These are phyloP conservation scores for Microbotryum violaceum DNA, from an alignment of 1,284 basidiomycete species.

Conservation along the genomic window DNA sequence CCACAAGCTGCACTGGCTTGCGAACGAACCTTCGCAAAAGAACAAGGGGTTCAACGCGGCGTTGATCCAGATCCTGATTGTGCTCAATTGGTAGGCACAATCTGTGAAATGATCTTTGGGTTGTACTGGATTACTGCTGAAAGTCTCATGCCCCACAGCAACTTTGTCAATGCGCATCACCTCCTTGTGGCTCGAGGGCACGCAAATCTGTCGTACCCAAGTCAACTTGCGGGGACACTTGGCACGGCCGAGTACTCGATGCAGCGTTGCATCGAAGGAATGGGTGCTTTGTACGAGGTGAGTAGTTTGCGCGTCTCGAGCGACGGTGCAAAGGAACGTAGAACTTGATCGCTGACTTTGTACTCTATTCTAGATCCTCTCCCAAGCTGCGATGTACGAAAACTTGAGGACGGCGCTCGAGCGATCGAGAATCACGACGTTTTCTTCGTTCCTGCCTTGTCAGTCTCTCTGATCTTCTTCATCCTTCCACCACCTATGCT, in stretches of 20 bases:
- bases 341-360: no score
- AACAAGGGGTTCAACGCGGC: conserved; percentile 5
- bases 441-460: conserved; percentile 27
- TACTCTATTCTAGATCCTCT: conserved; percentile 10
- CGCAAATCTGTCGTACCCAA: no score
- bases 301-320: not conserved
- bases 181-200: conserved; percentile 8
- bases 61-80: conserved; percentile 16
- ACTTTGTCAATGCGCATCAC: conserved; percentile 27
- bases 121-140: not conserved
- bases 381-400: conserved; percentile 26
- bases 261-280: conserved; percentile 25
- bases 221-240: not conserved
- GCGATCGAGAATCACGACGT: conserved; percentile 16
- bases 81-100: conserved; percentile 23
- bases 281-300: conserved; percentile 17
- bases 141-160: conserved; percentile 2
- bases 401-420: conserved; percentile 20
- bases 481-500: not conserved
- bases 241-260: conserved; percentile 27
- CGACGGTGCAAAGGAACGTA: no score
- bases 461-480: not conserved
- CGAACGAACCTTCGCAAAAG: conserved; percentile 5
- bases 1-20: conserved; percentile 6
- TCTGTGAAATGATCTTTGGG: not conserved